Conservation (phyloP, 2,329 filamentous ascomycete species). For the Exophiala xenobiotica region DNA sequence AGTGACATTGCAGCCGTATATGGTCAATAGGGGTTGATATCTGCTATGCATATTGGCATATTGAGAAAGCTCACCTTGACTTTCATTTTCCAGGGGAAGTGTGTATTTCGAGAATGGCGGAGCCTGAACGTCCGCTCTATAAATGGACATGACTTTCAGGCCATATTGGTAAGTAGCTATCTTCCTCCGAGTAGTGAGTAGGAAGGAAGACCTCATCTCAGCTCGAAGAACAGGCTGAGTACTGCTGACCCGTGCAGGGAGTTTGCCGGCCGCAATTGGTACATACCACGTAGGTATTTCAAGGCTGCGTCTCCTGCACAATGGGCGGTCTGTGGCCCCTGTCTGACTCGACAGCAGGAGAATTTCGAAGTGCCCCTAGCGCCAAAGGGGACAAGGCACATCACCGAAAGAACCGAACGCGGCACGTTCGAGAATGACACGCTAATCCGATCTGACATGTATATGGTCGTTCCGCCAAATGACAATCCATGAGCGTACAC, state of each 20-base stretch:
- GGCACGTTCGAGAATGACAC: background rate
- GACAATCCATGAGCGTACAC: no score
- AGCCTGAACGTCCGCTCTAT: background rate
- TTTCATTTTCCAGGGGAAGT: background rate
- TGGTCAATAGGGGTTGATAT: background rate
- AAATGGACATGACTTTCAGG: background rate
- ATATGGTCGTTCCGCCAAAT: no score
- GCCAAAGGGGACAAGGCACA: background rate
- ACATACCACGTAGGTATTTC: no score
- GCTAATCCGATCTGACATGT: conserved; percentile 3
- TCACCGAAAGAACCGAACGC: conserved; percentile 1
- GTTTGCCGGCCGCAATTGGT: no score
- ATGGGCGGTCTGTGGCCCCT: background rate
- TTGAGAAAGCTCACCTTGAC: background rate
- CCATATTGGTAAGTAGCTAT: background rate
- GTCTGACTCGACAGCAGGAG: background rate
- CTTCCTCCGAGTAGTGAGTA: background rate
- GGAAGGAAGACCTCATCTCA: background rate
- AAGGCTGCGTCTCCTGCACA: background rate
- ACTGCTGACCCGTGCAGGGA: background rate
- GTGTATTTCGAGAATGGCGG: conserved; percentile 1
- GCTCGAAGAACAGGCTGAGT: background rate
- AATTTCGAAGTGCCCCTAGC: conserved; percentile 5
- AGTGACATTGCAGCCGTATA: background rate
- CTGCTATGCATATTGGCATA: background rate